These are phyloP conservation scores for Paraphaeosphaeria minitans DNA, from an alignment of 2,329 filamentous ascomycete genomes.

Conservation along the genomic window DNA sequence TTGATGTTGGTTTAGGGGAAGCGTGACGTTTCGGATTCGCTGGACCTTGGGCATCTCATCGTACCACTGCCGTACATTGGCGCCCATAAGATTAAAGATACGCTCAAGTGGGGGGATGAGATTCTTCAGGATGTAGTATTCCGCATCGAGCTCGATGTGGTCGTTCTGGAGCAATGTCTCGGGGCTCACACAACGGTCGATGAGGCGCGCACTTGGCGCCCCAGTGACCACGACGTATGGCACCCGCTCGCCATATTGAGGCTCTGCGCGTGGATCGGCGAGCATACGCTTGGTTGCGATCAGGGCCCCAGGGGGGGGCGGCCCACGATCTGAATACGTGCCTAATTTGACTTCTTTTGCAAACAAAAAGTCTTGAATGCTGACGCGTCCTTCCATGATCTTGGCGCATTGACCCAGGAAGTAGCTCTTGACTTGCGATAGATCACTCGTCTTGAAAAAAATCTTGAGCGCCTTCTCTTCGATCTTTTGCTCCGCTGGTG, in stretches of 20 bases:
- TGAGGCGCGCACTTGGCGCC: conserved; percentile 80
- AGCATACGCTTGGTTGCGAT: conserved; percentile 88
- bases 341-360: conserved; percentile 90
- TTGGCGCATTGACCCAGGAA: conserved; percentile 90
- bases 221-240: conserved; percentile 94
- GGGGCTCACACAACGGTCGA: conserved; percentile 88
- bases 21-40: conserved; percentile 67
- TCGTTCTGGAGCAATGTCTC: conserved; percentile 79
- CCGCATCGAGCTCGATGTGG: conserved; percentile 81
- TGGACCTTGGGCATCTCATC: conserved; percentile 95
- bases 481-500: conserved; percentile 93
- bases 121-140: conserved; percentile 98
- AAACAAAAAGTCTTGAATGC: conserved; percentile 95
- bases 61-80: conserved; percentile 89
- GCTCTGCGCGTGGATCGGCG: conserved; percentile 81
- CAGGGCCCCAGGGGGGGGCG: conserved; percentile 82
- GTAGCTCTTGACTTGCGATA: conserved; percentile 86
- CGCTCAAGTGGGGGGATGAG: conserved; percentile 92
- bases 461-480: conserved; percentile 89
- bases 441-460: conserved; percentile 86
- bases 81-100: conserved; percentile 95
- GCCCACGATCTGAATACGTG: conserved; percentile 80
- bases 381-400: conserved; percentile 87
- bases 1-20: conserved; percentile 24
- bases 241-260: conserved; percentile 92